Evolutionary conservation across 306 rosid genomes (phyloP), one percentile per base, ranked within the genome.

Genomic region (Dryas alaskensis): DNA sequence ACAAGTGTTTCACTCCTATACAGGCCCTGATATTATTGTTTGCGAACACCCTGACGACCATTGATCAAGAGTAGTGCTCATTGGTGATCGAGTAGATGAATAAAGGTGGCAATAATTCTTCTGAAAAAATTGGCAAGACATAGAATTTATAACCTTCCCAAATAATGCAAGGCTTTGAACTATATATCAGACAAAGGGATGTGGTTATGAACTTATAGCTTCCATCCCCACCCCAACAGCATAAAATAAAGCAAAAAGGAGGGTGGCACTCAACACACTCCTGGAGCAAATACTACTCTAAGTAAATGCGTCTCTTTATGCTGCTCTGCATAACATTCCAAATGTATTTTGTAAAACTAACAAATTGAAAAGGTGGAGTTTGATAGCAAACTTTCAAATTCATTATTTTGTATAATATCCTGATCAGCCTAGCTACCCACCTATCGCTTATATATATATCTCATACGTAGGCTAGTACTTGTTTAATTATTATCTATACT

Each of bases 271-370:
- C 37, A 31, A 31, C 37, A 50, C 7, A 8, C 31, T 19, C 5
- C 8, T 13, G 17, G 16, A 25, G 63, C 62, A 31, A 39, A 37
- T 44, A 53, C 69, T 43, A 57, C 10, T 46, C 60, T 44, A 58
- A 49, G 48, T 49, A 45, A 27, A 55, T 57, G 60, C 31, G 7
- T 16, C 50, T 27, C 4, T 63, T 50, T 52, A 39, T 73, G 78
- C n/a, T 73, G 45, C 16, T 53, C 22, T 77, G 57, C 64, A 52
- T 61, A 37, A 44, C 59, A 70, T 60, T 70, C 17, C 31, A 52
- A 42, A 66, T 51, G 27, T 8, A 6, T 57, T 51, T 78, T 64
- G 52, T 8, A 17, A 54, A 31, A 70, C 58, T 44, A 31, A 70
- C 55, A 25, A 54, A 61, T 50, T 53, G 57, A 52, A 61, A 53